A percentile compares a stretch with the other conserved stretches of the same genome.
Conservation (phyloP, 306 rosid species). For the Psophocarpus tetragonolobus region DNA sequence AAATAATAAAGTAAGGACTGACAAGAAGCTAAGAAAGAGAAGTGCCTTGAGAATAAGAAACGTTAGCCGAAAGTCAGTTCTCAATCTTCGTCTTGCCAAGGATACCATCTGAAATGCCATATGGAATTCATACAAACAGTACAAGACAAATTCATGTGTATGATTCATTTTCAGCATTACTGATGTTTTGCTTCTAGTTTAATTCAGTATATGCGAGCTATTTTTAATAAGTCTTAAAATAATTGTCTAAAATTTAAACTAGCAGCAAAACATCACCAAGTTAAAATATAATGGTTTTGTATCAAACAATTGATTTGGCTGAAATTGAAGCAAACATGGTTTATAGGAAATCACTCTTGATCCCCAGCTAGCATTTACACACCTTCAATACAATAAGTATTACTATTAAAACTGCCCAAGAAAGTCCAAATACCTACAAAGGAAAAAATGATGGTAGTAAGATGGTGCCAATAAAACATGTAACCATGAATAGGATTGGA, state of each 20-base stretch:
- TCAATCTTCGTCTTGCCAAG: constrained; percentile 79
- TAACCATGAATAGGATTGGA: constrained; percentile 19
- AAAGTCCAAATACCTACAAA: constrained; percentile 72
- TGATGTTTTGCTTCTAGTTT: too few species aligned
- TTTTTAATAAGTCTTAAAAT: too few species aligned
- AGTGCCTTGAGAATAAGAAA: constrained; percentile 87
- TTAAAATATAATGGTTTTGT: too few species aligned
- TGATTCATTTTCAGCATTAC: too few species aligned
- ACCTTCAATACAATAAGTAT: constrained; percentile 82
- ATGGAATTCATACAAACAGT: constrained; percentile 16
- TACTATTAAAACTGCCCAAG: constrained; percentile 73
- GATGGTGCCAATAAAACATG: constrained; percentile 19
- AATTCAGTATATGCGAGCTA: too few species aligned
- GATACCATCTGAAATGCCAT: constrained; percentile 68
- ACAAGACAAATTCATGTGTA: constrained; percentile 16
- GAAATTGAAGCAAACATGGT: background rate
- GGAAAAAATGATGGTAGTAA: constrained; percentile 32
- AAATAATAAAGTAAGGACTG: constrained; percentile 79
- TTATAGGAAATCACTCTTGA: background rate
- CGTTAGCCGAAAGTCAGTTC: constrained; percentile 86
- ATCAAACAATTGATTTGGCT: background rate
- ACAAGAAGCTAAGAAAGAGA: constrained; percentile 76
- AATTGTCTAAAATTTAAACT: background rate
- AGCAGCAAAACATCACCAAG: background rate
- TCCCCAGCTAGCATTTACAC: too few species aligned